Evolutionary conservation across 1,284 basidiomycete genomes (phyloP).

Genomic region (Sporisorium iseilematis-ciliati): DNA sequence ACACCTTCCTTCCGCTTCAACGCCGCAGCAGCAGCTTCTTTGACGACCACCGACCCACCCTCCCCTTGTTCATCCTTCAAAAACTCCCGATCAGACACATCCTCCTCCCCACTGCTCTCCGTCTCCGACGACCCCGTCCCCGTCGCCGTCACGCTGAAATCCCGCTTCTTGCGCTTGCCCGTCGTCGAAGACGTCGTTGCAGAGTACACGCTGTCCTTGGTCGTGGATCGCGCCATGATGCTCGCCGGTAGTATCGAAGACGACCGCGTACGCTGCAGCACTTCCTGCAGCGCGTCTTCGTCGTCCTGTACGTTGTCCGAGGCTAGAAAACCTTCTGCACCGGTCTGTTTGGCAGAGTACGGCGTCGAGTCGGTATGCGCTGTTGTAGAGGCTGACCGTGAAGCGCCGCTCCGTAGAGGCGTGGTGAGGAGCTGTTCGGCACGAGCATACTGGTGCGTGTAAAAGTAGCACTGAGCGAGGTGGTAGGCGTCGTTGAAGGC

Average conservation of each 20-base stretch:
- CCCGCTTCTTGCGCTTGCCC: conserved; percentile 60
- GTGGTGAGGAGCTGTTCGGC: conserved; percentile 90
- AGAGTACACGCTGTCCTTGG: conserved; percentile 39
- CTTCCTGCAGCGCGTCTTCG: conserved; percentile 52
- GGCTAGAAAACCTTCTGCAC: conserved; percentile 34
- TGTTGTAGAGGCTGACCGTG: conserved; percentile 3
- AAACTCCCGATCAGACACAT: conserved; percentile 27
- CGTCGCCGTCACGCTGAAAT: conserved; percentile 60
- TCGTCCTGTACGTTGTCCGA: conserved; percentile 42
- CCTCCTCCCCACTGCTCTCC: conserved; percentile 18
- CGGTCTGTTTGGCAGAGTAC: conserved; percentile 28
- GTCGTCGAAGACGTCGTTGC: conserved; percentile 36
- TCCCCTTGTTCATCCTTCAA: conserved; percentile 23
- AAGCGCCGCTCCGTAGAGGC: conserved; percentile 74
- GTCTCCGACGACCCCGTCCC: conserved; percentile 52
- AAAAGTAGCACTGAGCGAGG: conserved; percentile 96
- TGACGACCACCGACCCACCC: conserved; percentile 20
- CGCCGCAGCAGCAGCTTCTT: conserved; percentile 1
- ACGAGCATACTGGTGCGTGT: conserved; percentile 92
- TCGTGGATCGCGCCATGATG: conserved; percentile 51
- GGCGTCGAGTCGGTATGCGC: conserved; percentile 2
- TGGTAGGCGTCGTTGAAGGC: conserved; percentile 85
- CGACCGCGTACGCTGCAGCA: conserved; percentile 50
- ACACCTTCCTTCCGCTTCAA: neutral
- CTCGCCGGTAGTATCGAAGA: conserved; percentile 45